Evolutionary conservation across 441 rosid genomes (phyloP), one percentile per base, ranked within the genome.

Genomic region (Populus hybrid): DNA sequence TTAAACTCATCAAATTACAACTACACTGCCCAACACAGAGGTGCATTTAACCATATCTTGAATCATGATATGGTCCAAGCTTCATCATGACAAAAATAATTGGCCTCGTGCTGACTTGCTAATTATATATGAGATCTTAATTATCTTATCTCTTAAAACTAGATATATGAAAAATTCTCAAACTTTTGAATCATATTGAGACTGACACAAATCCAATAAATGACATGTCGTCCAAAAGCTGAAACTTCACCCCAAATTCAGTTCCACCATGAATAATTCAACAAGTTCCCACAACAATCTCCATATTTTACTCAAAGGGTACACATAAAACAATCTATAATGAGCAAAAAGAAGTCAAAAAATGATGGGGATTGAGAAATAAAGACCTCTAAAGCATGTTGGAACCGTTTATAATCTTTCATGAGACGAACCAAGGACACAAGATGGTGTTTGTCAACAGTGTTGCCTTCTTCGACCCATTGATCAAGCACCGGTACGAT

Each of bases 331-430:
- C 57, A 46, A 4, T 46, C 19, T 1, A 4, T 46, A 46, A 34
- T 7, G 67, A 9, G 12, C 14, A 30, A 11, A 61, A 14, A 21
- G 7, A 36, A 2, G 46, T 7, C 1, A 73, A 9, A 1, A 63
- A 63, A 7, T n/a, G 4, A 10, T 0, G 21, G 6, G 36, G 24
- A 53, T 6, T 28, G 67, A 67, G 30, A 68, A 35, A 16, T 4
- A 76, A 16, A 19, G 40, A 80, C 85, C 84, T 83, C 32, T 8
- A 81, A 71, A 40, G 85, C 80, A 76, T 78, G 84, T 9, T 28
- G 21, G 67, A 24, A 81, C 68, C 84, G 84, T 40, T 40, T 65
- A 28, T 7, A 23, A 9, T 35, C 24, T 30, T 50, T 76, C 71
- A 81, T 46, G 63, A 28, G 68, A 28, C 73, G 21, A 70, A 78